Evolutionary conservation across 2,329 filamentous ascomycete species (phyloP), one percentile per base, ranked within the genome.

Genomic region (Fusarium metavorans): DNA sequence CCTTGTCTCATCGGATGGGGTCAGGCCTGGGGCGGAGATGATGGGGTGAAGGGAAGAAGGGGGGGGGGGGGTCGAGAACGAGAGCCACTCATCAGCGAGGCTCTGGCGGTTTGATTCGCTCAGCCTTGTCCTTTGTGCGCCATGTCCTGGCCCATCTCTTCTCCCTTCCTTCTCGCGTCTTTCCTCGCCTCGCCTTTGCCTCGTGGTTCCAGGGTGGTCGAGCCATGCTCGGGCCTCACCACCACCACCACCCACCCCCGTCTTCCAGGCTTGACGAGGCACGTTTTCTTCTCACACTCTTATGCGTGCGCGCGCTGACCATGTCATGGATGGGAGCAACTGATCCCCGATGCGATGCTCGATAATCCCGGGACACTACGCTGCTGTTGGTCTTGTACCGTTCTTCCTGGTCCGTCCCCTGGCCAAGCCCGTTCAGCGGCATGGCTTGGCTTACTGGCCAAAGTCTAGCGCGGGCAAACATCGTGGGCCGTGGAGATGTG

Each of bases 121-220:
- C 76, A 78, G 76, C 76, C 76, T 78, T 73, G 76, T 70, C 64
- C 63, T 18, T 63, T 25, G 18, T 50, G 58, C 48, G 30, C 39
- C 43, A 68, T 71, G 54, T 52, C 70, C 71, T 66, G 58, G 57
- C 35, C 54, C 65, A 60, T 67, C 50, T 58, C 66, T 54, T 65
- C 68, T 71, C 68, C 62, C 58, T 66, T 70, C 68, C 75, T 68
- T 74, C 52, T 71, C 39, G 62, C 67, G 45, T 69, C 66, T 63
- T 64, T 67, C 63, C 65, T 75, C 61, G 70, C 75, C 75, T 77
- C 73, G 68, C 58, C 73, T 70, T 50, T 73, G 65, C 76, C 76
- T 78, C 74, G 76, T 78, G 76, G 75, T 71, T 67, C 63, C 60
- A 72, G 71, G 74, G 66, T 76, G 73, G 68, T 72, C 72, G 73